Evolutionary conservation across 495 filamentous ascomycete species (phyloP).

Genomic region (Recurvomyces mirabilis): DNA sequence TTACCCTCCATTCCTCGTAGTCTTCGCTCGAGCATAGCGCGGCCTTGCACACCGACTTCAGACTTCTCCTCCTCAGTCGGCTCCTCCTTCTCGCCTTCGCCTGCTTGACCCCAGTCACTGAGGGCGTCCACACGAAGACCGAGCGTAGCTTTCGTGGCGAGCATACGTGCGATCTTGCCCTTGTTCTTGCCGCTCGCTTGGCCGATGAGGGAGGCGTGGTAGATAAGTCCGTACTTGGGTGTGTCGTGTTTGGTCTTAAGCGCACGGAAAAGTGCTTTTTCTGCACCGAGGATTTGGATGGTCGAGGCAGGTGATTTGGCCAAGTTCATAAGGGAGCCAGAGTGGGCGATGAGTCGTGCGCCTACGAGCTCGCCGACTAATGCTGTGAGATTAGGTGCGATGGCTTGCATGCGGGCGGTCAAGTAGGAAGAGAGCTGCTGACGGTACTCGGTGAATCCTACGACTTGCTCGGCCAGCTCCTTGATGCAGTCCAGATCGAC

Average conservation of each 20-base stretch:
- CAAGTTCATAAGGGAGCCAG: slow-evolving; percentile 87
- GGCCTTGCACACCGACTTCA: slow-evolving; percentile 57
- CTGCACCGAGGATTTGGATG: slow-evolving; percentile 93
- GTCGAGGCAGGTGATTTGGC: slow-evolving; percentile 95
- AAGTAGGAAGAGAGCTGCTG: slow-evolving; percentile 80
- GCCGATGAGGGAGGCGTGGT: slow-evolving; percentile 91
- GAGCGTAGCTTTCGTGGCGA: slow-evolving; percentile 84
- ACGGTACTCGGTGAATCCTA: slow-evolving; percentile 81
- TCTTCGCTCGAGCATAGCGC: slow-evolving; percentile 73
- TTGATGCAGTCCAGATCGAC: slow-evolving; percentile 87
- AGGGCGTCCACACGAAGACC: slow-evolving; percentile 89
- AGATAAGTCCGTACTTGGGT: slow-evolving; percentile 97
- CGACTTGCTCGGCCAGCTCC: slow-evolving; percentile 83
- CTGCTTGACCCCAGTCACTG: slow-evolving; percentile 56
- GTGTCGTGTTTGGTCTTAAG: slow-evolving; percentile 99
- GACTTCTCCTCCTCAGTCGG: slow-evolving; percentile 79
- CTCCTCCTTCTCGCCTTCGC: slow-evolving; percentile 42
- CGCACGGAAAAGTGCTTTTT: slow-evolving; percentile 96
- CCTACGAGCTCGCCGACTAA: slow-evolving; percentile 92
- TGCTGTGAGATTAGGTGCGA: slow-evolving; percentile 90
- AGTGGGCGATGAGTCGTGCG: slow-evolving; percentile 88
- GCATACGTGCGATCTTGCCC: slow-evolving; percentile 95
- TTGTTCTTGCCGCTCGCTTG: slow-evolving; percentile 97
- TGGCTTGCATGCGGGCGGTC: slow-evolving; percentile 86
- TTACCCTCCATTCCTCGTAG: slow-evolving; percentile 82